Conservation (phyloP, 2,329 filamentous ascomycete genomes). For the Monilinia polystroma region DNA sequence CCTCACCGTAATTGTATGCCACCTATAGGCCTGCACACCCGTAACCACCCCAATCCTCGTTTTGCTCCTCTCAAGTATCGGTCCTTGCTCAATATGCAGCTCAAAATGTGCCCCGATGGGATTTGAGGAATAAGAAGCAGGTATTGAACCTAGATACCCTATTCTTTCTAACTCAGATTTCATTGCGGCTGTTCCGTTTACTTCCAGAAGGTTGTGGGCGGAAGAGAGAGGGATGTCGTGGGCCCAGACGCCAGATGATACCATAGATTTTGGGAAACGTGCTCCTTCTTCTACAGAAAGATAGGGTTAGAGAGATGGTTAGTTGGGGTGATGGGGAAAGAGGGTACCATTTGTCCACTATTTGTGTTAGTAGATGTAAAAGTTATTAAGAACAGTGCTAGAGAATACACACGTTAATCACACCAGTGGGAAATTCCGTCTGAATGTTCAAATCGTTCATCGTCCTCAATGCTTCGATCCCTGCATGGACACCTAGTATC, state of each 20-base stretch:
- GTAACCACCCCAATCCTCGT: constrained; percentile 68
- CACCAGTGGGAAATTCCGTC: constrained; percentile 55
- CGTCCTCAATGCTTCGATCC: constrained; percentile 68
- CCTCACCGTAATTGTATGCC: constrained; percentile 65
- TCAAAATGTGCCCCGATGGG: constrained; percentile 79
- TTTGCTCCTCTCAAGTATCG: constrained; percentile 63
- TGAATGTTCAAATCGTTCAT: constrained; percentile 66
- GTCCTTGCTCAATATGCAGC: constrained; percentile 82
- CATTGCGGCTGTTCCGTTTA: constrained; percentile 62
- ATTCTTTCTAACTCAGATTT: constrained; percentile 69
- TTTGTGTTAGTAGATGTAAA: constrained; percentile 47
- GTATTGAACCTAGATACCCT: constrained; percentile 62
- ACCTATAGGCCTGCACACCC: constrained; percentile 73
- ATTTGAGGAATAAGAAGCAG: constrained; percentile 56
- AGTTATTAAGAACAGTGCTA: neutral
- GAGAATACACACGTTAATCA: constrained; percentile 27
- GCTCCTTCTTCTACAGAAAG: constrained; percentile 69
- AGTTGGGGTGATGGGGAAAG: neutral
- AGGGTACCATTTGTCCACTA: constrained; percentile 24
- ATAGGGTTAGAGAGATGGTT: neutral
- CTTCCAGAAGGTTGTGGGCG: constrained; percentile 62
- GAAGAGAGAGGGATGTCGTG: constrained; percentile 61
- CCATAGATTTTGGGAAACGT: constrained; percentile 73
- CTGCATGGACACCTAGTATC: constrained; percentile 71
- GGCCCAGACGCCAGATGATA: constrained; percentile 75